Conservation (phyloP, 352 stramenopile genomes). For the Discostella stelligera region DNA sequence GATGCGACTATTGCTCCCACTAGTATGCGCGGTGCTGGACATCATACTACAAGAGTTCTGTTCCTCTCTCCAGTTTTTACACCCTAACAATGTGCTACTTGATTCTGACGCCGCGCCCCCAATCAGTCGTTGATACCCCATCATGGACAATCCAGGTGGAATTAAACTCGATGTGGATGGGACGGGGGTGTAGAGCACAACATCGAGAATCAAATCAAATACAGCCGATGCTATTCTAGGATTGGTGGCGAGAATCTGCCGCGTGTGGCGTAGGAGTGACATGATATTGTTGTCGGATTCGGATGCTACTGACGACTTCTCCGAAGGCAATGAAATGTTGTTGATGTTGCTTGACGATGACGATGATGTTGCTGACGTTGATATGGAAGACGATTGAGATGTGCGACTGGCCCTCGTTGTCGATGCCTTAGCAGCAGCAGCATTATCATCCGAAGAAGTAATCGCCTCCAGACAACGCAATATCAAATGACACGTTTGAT, state of each 20-base stretch:
- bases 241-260: conserved; percentile 31
- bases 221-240: conserved; percentile 37
- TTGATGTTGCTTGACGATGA: conserved; percentile 5
- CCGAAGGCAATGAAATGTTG: conserved; percentile 17
- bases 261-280: conserved; percentile 20
- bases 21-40: neutral
- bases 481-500: conserved; percentile 51
- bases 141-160: conserved; percentile 60
- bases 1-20: neutral
- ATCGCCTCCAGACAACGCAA: conserved; percentile 47
- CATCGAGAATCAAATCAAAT: conserved; percentile 71
- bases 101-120: conserved; percentile 36
- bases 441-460: conserved; percentile 25
- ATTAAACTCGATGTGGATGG: conserved; percentile 35
- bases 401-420: neutral
- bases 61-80: conserved; percentile 30
- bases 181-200: conserved; percentile 59
- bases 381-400: conserved; percentile 2
- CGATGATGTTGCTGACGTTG: neutral
- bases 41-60: neutral
- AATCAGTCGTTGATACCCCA: conserved; percentile 52
- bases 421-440: too few species aligned
- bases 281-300: neutral
- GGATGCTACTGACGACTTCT: neutral
- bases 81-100: conserved; percentile 1